Evolutionary conservation across 2,329 filamentous ascomycete genomes (phyloP), one percentile per base, ranked within the genome.

Genomic region (Penicillium sp.): DNA sequence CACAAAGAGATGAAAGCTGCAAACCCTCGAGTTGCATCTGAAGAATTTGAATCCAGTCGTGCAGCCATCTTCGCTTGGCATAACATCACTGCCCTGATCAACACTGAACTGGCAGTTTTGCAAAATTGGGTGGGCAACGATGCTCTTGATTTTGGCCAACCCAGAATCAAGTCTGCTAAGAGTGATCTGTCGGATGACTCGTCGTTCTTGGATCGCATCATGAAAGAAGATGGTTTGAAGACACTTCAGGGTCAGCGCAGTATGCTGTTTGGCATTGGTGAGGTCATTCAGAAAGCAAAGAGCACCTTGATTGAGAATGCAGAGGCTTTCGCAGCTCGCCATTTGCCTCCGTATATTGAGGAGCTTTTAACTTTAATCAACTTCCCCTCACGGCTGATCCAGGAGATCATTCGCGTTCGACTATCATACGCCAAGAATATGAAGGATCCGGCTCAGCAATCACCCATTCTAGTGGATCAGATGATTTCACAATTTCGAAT

Each of bases 401-500:
- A 97, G 72, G 94, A 97, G 69, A 95, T 99, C 65, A 96, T 96
- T 68, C 88, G 88, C 47, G 88, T 96, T 62, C 88, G 94, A 52
- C 80, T 97, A 25, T 89, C 87, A 9, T 97, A 96, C 70, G 92
- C 92, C 16, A 90, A 87, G 74, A 92, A 91, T 70, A 95, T 96
- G 85, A 95, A 92, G 74, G 92, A 97, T 65, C 90, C 91, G 9
- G 88, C 91, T 1, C 89, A 94, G 74, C 90, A 95, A 69, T 95
- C 92, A 58, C 81, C 89, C 24, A 88, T 99, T 76, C 90, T 99
- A 81, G 89, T 95, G 54, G 92, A 97, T 68, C 92, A 97, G 74
- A 95, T 97, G 89, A 96, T 99, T 57, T 81, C 89, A 0, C 94
- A 99, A 67, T 97, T 99, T 63, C 92, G 95, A 72, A 89, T 96